phyloP scores from a whole-genome alignment of 345 rosid species.

The Salix brachista region DNA sequence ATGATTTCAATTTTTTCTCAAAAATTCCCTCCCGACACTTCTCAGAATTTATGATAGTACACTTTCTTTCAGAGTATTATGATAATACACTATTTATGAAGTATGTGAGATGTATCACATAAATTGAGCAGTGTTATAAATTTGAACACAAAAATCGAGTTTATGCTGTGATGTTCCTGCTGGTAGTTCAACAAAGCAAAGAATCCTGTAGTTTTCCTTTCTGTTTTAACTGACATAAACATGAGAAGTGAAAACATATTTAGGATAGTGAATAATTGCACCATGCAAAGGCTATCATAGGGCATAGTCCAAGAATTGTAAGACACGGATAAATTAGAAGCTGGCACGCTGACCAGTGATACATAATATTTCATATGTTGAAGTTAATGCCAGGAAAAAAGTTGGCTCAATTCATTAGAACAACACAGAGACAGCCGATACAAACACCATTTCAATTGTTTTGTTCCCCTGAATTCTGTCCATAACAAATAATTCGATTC shows the following conservation, averaged over 20 bases:
- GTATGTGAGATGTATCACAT: neutral
- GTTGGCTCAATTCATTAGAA: neutral
- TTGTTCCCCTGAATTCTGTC: conserved; percentile 23
- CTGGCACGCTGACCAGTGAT: neutral
- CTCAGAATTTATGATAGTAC: neutral
- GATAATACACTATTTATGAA: neutral
- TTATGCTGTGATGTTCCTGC: neutral
- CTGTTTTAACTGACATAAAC: too few species aligned
- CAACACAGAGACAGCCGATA: conserved; percentile 11
- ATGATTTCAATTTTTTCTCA: neutral
- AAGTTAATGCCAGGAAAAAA: neutral
- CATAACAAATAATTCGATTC: conserved; percentile 20
- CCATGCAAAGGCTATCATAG: neutral
- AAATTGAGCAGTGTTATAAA: neutral
- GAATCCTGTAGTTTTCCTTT: neutral
- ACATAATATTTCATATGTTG: neutral
- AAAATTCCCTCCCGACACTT: neutral
- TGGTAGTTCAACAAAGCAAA: neutral
- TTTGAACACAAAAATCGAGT: neutral
- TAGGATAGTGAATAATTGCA: neutral
- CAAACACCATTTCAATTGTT: conserved; percentile 32
- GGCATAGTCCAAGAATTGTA: neutral
- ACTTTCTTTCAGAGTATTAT: neutral
- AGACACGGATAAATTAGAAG: neutral
- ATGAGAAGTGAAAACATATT: neutral